phyloP scores from a whole-genome alignment of 2,329 filamentous ascomycete genomes.

The Colletotrichum karsti region DNA sequence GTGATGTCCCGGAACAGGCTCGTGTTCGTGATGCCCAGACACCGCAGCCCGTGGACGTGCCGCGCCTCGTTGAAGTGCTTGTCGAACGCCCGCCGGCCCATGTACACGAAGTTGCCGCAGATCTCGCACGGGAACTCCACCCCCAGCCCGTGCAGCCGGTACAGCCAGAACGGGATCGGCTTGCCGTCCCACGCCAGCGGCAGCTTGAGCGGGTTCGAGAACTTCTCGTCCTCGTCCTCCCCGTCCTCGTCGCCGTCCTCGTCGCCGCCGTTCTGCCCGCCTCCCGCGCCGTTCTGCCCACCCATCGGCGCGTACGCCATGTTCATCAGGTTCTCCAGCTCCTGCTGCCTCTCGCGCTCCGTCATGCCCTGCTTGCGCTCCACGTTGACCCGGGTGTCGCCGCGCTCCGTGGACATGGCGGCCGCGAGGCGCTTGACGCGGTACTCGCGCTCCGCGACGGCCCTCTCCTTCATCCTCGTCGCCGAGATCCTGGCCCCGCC shows the following conservation, averaged over 20 bases:
- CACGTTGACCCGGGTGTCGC: conserved; percentile 92
- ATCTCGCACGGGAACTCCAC: conserved; percentile 97
- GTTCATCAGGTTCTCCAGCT: conserved; percentile 85
- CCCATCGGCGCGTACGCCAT: conserved; percentile 55
- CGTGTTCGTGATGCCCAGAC: conserved; percentile 91
- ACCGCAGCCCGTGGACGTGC: conserved; percentile 93
- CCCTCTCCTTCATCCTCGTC: conserved; percentile 82
- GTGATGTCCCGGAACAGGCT: conserved; percentile 94
- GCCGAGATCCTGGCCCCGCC: conserved; percentile 43
- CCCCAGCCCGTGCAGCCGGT: conserved; percentile 93
- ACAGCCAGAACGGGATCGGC: conserved; percentile 98
- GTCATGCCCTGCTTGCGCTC: conserved; percentile 98
- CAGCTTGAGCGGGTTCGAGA: conserved; percentile 97
- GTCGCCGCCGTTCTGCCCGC: conserved; percentile 41
- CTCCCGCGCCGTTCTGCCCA: background rate
- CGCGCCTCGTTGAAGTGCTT: conserved; percentile 97
- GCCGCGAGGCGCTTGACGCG: conserved; percentile 81
- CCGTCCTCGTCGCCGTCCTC: conserved; percentile 74
- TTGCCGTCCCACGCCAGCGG: conserved; percentile 98
- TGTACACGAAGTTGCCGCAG: conserved; percentile 98
- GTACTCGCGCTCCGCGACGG: conserved; percentile 88
- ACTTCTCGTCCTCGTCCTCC: conserved; percentile 82
- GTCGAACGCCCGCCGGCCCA: conserved; percentile 94
- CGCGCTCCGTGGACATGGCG: conserved; percentile 85
- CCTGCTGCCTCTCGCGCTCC: conserved; percentile 91